Evolutionary conservation across 1,139 yeast species (phyloP), one percentile per base, ranked within the genome.

Genomic region (Diutina siamensis): DNA sequence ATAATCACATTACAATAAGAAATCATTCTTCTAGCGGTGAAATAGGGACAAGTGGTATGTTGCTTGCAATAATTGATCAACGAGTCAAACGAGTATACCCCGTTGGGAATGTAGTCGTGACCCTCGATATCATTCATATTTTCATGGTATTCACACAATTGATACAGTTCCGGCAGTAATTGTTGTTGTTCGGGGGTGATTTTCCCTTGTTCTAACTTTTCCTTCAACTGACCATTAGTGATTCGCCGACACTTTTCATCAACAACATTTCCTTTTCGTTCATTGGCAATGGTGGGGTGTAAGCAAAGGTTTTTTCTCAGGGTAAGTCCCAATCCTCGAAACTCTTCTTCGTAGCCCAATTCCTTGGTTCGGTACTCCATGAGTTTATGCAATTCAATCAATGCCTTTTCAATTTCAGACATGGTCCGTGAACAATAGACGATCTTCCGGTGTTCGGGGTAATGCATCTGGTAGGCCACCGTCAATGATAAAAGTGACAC

Each of bases 381-480:
- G 55, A 92, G 69, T 47, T 78, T 80, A 52, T 85, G 82, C 68
- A 94, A 71, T 66, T 92, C 99, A n/a, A 89, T 87, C 60, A 92
- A 67, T 0, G 98, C 97, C 65, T 92, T 92, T 65, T 92, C 98
- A 59, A 92, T 92, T 67, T 92, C 99, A 9, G 97, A 86, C 98
- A 92, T 92, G 34, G 99, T 92, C 74, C 99, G 97, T 4, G 98
- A 92, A 63, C 99, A 92, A 63, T 92, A 92, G 5, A 92, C 86
- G 54, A 92, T 80, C 67, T 92, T 92, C 41, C 98, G 69, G 55
- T 87, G 96, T 57, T 92, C 97, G 5, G 97, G 95, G 60, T 88
- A 88, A 62, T 79, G 85, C 85, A 86, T 80, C 59, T 92, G 99
- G 61, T 92, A 94, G 9, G 98, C 96, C 45, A 92, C 87, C 0